phyloP scores from a whole-genome alignment of 495 filamentous ascomycete species.

The Rostrohypoxylon terebratum region DNA sequence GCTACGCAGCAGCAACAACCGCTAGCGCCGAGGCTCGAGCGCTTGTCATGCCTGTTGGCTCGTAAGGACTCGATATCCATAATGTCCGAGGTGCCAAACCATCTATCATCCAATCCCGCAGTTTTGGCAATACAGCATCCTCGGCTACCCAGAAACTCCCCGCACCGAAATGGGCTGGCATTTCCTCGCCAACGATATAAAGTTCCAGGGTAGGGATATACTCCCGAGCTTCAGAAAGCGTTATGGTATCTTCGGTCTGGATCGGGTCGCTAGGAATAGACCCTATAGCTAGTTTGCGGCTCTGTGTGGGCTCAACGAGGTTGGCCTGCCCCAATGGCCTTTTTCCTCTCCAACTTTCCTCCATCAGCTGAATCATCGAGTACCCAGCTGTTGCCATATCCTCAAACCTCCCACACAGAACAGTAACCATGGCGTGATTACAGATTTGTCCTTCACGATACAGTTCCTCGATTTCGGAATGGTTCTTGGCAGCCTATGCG shows the following conservation, averaged over 20 bases:
- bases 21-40: slow-evolving; percentile 19
- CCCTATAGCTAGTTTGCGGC: neutral
- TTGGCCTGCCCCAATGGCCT: neutral
- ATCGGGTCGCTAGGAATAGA: neutral
- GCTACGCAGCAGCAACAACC: slow-evolving; percentile 17
- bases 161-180: neutral
- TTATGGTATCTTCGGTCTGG: neutral
- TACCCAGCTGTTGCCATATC: neutral
- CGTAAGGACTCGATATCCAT: slow-evolving; percentile 27
- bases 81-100: neutral
- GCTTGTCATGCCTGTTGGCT: slow-evolving; percentile 1
- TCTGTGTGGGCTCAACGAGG: neutral
- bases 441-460: slow-evolving; percentile 20
- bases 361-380: slow-evolving; percentile 1
- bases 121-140: slow-evolving; percentile 7
- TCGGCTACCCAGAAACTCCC: slow-evolving; percentile 19
- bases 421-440: slow-evolving; percentile 3
- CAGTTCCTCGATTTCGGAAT: slow-evolving; percentile 15
- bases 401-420: slow-evolving; percentile 10
- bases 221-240: neutral
- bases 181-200: slow-evolving; percentile 17
- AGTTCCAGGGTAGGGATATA: neutral
- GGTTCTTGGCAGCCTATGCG: slow-evolving; percentile 7
- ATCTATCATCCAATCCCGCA: slow-evolving; percentile 5
- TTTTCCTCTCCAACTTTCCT: slow-evolving; percentile 15